Evolutionary conservation across 192 early-diverging fungal genomes (phyloP), one percentile per base, ranked within the genome.

Genomic region (Podila clonocystis): DNA sequence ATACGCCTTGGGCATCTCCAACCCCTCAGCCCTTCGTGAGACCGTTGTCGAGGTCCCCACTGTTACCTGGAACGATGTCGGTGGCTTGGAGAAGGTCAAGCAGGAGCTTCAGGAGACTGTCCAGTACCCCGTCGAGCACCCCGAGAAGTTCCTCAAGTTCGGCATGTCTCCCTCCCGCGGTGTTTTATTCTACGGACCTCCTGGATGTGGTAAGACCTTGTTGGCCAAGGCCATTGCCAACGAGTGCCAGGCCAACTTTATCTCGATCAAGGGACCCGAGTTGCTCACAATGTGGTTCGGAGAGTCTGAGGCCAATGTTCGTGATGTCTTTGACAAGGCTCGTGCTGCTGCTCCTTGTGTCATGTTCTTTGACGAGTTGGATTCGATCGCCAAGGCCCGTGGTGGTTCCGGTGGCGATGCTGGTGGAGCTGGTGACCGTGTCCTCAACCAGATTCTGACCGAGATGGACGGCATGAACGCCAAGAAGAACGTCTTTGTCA

Each of bases 381-480:
- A 99, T 87, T 97, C 96, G 38, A 93, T 98, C 79, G 97, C 97
- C 82, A 98, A 98, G 87, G 91, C 96, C 24, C 95, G 98, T 84
- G 98, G 95, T 48, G 82, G 69, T 58, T 85, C 85, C 22, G 67
- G 67, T 2, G 97, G 97, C 62, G 97, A 85, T 73, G 84, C 50
- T 34, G 84, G 84, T 20, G 98, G 97, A 80, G 95, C 97, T 31
- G 95, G 96, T 58, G 98, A 98, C 79, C 95, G 98, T 86, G 97
- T 99, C 24, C 89, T 99, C 38, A 99, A 98, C 89, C 97, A 98
- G 89, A 96, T 99, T 70, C 87, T 99, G 73, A 98, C 98, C 15
- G 98, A 98, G 85, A 98, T 99, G 97, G 98, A 99, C 74, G 98
- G 98, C 75, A 99, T 99, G 98, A 97, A 97, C 77, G 96, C 96